Evolutionary conservation across 768 basidiomycete genomes (phyloP), one percentile per base, ranked within the genome.

Genomic region (Holtermanniella nyarrowii): DNA sequence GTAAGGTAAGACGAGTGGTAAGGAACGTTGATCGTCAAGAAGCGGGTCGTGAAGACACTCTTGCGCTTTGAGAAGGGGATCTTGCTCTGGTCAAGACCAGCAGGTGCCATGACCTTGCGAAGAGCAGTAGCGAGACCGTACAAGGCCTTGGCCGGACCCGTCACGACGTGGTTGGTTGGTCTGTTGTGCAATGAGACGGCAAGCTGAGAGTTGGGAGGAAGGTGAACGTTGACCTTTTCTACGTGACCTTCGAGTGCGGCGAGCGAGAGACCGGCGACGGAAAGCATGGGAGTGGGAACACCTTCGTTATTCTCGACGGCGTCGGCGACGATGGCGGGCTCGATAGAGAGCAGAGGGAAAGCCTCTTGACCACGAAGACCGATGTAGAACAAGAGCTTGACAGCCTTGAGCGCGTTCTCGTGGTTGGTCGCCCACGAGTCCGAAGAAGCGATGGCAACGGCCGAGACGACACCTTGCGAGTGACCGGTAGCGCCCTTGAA

Each of bases 381-480:
- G 59, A 85, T 83, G 74, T 82, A 91, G 78, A 97, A 93, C 18
- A 95, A 79, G 82, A 90, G 93, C 61, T 79, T 84, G 61, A 96
- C 72, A 26, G 88, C 88, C 71, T 93, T 91, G 67, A 77, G 75
- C 7, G 82, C 77, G 73, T 95, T 93, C 52, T 73, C 73, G 50
- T 78, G 75, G 72, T 88, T 86, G 2, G 83, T 82, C 44, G 83
- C 82, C 55, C 82, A 81, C 22, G 82, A 81, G 16, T 77, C 76
- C 3, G 90, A 88, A 3, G 86, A 81, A 5, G 91, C 79, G 63
- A 96, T 81, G 37, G 80, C 83, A 48, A 91, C 80, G n/a, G 95
- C 95, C 12, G 91, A 88, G 44, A 95, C 83, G 61, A 99, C 82
- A 59, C 95, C 95, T 72, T 97, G 93, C 1, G 91, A 96, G 74